phyloP scores from a whole-genome alignment of 345 rosid species.

The Boechera retrofracta region DNA sequence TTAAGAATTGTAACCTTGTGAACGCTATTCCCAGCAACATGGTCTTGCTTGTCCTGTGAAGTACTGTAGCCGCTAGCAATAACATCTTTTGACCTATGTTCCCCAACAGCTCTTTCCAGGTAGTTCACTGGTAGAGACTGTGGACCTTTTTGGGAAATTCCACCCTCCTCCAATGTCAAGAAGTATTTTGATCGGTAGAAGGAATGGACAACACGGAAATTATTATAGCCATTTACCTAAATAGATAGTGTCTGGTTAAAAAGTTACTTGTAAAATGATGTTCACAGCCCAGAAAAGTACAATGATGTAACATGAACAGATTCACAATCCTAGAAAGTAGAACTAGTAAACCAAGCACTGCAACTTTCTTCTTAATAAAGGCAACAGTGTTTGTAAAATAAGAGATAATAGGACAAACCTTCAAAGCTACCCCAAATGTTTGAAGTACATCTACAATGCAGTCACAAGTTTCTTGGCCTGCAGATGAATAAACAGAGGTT shows the following conservation, averaged over 20 bases:
- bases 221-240: constrained; percentile 80
- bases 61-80: constrained; percentile 39
- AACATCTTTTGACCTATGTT: constrained; percentile 45
- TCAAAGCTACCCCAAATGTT: constrained; percentile 76
- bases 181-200: constrained; percentile 82
- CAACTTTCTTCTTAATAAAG: constrained; percentile 12
- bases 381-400: constrained; percentile 9
- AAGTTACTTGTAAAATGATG: constrained; percentile 5
- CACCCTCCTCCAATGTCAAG: constrained; percentile 51
- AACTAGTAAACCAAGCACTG: constrained; percentile 13
- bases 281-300: neutral
- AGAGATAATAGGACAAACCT: constrained; percentile 58
- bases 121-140: constrained; percentile 46
- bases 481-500: constrained; percentile 41
- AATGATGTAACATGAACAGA: neutral
- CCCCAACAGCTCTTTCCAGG: constrained; percentile 45
- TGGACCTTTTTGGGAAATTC: constrained; percentile 45
- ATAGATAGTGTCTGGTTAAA: constrained; percentile 9
- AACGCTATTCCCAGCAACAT: constrained; percentile 45
- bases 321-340: neutral
- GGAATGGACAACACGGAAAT: constrained; percentile 74
- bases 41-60: constrained; percentile 33
- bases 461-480: constrained; percentile 58
- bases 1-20: constrained; percentile 92
- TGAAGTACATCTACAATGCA: constrained; percentile 71